phyloP scores from a whole-genome alignment of 257 asterid genomes.

The Eucommia ulmoides region DNA sequence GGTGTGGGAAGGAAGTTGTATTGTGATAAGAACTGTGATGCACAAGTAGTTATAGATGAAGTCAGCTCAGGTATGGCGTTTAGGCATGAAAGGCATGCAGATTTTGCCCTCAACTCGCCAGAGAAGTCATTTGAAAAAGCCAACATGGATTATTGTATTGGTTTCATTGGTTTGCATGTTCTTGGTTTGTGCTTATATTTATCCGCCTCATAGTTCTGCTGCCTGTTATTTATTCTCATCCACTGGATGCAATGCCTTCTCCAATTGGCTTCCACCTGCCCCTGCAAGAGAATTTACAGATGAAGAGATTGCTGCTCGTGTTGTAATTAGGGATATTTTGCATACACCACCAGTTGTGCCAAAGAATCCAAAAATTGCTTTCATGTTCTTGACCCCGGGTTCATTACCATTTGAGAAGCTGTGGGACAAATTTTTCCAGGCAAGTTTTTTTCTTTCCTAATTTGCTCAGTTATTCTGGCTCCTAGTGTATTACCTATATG shows the following conservation, averaged over 20 bases:
- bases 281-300: constrained; percentile 75
- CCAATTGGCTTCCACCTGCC: constrained; percentile 77
- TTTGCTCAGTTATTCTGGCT: no score
- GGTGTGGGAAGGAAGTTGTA: constrained; percentile 9
- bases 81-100: constrained; percentile 77
- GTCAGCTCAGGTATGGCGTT: constrained; percentile 76
- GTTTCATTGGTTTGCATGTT: constrained; percentile 80
- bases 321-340: constrained; percentile 75
- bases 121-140: constrained; percentile 76
- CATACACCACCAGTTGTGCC: constrained; percentile 37
- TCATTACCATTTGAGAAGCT: constrained; percentile 95
- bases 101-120: constrained; percentile 73
- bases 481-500: no score
- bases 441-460: constrained; percentile 9
- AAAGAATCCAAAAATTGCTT: constrained; percentile 70
- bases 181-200: constrained; percentile 75
- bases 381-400: constrained; percentile 87
- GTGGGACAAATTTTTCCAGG: constrained; percentile 98
- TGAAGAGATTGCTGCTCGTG: constrained; percentile 77
- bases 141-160: constrained; percentile 85
- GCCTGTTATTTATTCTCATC: constrained; percentile 84
- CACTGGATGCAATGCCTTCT: constrained; percentile 58
- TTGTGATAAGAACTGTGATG: constrained; percentile 32
- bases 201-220: constrained; percentile 76
- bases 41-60: constrained; percentile 62